phyloP scores from a whole-genome alignment of 768 basidiomycete species.

The Russula brevipes region DNA sequence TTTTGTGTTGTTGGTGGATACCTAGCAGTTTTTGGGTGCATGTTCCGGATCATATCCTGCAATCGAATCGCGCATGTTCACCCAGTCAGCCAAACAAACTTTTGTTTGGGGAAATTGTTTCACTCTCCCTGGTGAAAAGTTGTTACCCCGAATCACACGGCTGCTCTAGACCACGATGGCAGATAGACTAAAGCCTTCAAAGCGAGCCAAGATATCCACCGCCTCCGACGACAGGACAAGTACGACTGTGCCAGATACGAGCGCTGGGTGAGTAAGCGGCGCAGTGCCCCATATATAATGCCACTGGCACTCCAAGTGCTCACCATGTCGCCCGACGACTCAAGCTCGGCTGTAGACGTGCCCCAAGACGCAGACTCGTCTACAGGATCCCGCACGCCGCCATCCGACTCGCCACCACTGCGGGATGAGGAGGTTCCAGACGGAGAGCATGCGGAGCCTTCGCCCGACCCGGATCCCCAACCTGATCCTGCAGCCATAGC shows the following conservation, averaged over 20 bases:
- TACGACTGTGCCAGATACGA: not conserved
- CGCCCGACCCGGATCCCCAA: not conserved
- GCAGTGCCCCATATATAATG: not conserved
- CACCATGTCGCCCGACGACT: constrained; percentile 12
- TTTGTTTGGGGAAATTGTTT: not conserved
- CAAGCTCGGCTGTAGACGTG: not conserved
- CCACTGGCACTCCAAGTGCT: not conserved
- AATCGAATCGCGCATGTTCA: no score
- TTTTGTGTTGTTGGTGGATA: not conserved
- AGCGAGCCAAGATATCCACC: not conserved
- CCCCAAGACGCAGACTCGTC: not conserved
- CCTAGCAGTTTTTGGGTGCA: no score
- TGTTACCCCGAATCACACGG: not conserved
- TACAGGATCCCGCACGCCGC: not conserved
- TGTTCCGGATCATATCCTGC: no score
- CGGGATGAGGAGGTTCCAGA: not conserved
- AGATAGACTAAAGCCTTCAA: not conserved
- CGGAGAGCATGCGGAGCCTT: not conserved
- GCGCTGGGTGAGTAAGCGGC: constrained; percentile 17
- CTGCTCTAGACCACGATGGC: not conserved
- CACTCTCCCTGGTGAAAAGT: not conserved
- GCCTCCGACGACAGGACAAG: not conserved
- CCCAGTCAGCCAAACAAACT: not conserved
- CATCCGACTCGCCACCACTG: constrained; percentile 2
- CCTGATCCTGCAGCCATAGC: constrained; percentile 34